Conservation (phyloP, 1,284 basidiomycete genomes). For the Ceratobasidium papillatum region DNA sequence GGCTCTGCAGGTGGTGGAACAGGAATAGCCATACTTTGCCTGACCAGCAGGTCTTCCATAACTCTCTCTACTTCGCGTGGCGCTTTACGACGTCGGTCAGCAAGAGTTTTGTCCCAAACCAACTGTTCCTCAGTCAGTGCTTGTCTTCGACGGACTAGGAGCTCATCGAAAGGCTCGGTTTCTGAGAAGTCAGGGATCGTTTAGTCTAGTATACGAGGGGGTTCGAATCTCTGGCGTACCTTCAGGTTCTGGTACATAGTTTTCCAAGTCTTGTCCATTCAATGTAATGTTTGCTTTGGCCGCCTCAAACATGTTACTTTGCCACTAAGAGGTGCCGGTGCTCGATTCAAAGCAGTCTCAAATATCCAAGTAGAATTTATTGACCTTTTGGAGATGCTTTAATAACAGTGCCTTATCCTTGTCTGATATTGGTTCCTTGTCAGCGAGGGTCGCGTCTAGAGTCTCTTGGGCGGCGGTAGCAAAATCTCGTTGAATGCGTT, state of each 20-base stretch:
- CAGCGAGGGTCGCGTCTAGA: conserved; percentile 58
- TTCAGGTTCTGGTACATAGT: conserved; percentile 59
- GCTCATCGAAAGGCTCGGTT: conserved; percentile 81
- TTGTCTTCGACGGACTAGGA: conserved; percentile 76
- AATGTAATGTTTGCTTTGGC: conserved; percentile 76
- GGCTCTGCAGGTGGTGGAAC: neutral
- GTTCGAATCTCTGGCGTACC: conserved; percentile 47
- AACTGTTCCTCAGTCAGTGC: conserved; percentile 71
- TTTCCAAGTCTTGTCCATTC: conserved; percentile 80
- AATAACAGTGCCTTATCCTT: conserved; percentile 59
- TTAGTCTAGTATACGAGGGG: neutral
- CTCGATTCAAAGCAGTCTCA: neutral
- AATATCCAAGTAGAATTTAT: conserved; percentile 38
- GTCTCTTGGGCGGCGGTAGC: conserved; percentile 56
- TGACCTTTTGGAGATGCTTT: conserved; percentile 62
- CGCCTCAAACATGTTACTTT: conserved; percentile 67
- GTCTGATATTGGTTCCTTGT: conserved; percentile 48
- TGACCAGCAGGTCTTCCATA: conserved; percentile 59
- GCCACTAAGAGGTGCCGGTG: conserved; percentile 57
- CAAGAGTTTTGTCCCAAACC: conserved; percentile 71
- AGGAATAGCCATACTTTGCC: conserved; percentile 53
- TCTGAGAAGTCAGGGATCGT: conserved; percentile 54
- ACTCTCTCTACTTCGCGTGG: conserved; percentile 63
- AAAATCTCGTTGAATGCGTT: conserved; percentile 63
- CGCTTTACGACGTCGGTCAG: conserved; percentile 65